Evolutionary conservation across 2,329 filamentous ascomycete species (phyloP), one percentile per base, ranked within the genome.

Genomic region (Fusarium lateritium): DNA sequence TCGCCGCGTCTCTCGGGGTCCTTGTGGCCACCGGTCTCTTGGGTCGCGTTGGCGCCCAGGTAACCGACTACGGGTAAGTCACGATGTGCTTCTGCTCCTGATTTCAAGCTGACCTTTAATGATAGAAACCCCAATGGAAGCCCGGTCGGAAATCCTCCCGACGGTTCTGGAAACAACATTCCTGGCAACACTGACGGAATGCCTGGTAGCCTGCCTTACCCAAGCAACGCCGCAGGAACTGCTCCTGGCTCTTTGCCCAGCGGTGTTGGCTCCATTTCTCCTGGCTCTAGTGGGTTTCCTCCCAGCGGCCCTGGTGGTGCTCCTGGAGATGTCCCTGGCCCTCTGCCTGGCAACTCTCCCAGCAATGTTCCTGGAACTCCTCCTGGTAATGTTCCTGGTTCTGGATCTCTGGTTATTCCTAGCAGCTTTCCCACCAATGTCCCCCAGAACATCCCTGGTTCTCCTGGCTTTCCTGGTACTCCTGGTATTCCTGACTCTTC

Each of bases 11-110:
- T 60, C 64, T 83, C 62, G 74, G 77, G 67, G 76, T 76, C 73
- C 55, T 83, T 45, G 62, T 75, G 70, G 78, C 78, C 70, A 65
- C 79, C 59, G 76, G 78, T 57, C 74, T 81, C 62, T 53, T 82
- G 51, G 69, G 76, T 10, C 66, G 71, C 33, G 73, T 75, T 46
- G 66, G 72, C 43, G 78, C 76, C n/a, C 77, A 79, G 53, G 73
- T 76, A 33, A 74, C 75, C 36, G 72, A 71, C 44, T 76, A 78
- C 31, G 74, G 73, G 82, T 80, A 74, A 77, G 78, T 65, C 17
- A 13, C 40, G 44, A 28, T 8, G 6, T 22, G 31, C 22, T 21
- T 6, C 26, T 49, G 15, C 33, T 47, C 10, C 40, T 47, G 17
- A 46, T 14, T 22, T 36, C 33, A 42, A 33, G 56, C 60, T 72